Evolutionary conservation across 2,329 filamentous ascomycete species (phyloP), one percentile per base, ranked within the genome.

Genomic region (Cladorrhinum sp.): DNA sequence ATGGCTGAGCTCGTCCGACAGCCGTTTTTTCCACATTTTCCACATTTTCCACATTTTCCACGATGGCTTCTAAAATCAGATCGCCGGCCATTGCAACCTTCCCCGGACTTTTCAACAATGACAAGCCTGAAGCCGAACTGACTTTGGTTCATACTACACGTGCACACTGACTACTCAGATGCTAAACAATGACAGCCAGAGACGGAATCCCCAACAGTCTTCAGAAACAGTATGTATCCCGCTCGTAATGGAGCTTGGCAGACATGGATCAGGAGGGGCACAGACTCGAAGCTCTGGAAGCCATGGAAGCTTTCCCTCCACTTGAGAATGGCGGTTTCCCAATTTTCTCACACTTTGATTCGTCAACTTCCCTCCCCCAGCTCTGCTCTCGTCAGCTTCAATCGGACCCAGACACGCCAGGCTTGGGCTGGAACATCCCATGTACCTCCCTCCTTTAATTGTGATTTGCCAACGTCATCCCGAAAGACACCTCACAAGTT

Each of bases 231-330:
- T 12, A 42, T 7, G 10, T 4, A 7, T 12, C 46, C 46, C 4
- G 16, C 18, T 50, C 14, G 18, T 50, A 6, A 21, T 50, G 46
- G 18, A 24, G 46, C 36, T 57, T 24, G 39, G 28, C 54, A 57
- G 36, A 36, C 33, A 57, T 57, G 23, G 21, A 48, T 57, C 51
- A 39, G 53, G 58, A 55, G 10, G 50, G 53, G 54, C 63, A 63
- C 61, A 56, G 63, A 58, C 63, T 60, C 9, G 62, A 64, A 64
- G 62, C 58, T 21, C n/a, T 64, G 55, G 58, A 62, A 64, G 42
- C 48, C 20, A 51, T 51, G 49, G 49, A 51, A 51, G 21, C 24
- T 24, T 51, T 51, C 23, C 39, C 14, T 20, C 14, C 39, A 46
- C 39, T 30, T 10, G 26, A 30, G n/a, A n/a, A n/a, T 10, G 26